Evolutionary conservation across 768 basidiomycete species (phyloP), one percentile per base, ranked within the genome.

Genomic region (Lentinula detonsa): DNA sequence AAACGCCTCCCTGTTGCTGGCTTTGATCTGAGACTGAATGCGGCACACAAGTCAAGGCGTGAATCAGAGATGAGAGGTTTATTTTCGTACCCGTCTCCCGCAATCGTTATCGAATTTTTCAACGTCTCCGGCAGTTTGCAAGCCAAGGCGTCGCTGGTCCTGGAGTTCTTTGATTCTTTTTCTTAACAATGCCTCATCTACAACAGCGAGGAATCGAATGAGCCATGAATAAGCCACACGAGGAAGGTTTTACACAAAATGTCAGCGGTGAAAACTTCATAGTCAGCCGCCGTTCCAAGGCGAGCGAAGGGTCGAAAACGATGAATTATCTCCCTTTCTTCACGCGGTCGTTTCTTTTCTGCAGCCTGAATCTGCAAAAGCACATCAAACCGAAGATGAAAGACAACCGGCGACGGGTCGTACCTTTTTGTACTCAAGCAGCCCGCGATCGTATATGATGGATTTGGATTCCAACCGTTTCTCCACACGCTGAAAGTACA

Each of bases 361-460:
- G 83, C 81, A 9, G 92, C 91, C 80, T 91, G 87, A 78, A 94
- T 90, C 96, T 97, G 68, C 21, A 62, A 40, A 31, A 57, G 33
- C 61, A 49, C n/a, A 6, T 55, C 55, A 35, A 46, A 40, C 55
- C 34, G 45, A 34, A 43, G 18, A 31, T 34, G n/a, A 37, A 13
- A 55, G 45, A 34, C 21, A 18, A 21, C 50, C 37, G 35, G 46
- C 45, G 21, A 49, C 6, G 21, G 35, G 63, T n/a, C 81, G 55
- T 62, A 94, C 95, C 86, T 95, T 94, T 74, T 95, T 98, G 71
- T 96, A 93, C 66, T 97, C 93, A 51, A 96, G 77, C 57, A 99
- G 74, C 1, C 93, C 93, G 45, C 96, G 79, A 67, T 98, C 91
- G 67, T 93, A 97, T 71, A 99, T 91, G 64, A 99, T 72, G 2